Evolutionary conservation across 192 early-diverging fungal genomes (phyloP).

Genomic region (Coemansia sp.): DNA sequence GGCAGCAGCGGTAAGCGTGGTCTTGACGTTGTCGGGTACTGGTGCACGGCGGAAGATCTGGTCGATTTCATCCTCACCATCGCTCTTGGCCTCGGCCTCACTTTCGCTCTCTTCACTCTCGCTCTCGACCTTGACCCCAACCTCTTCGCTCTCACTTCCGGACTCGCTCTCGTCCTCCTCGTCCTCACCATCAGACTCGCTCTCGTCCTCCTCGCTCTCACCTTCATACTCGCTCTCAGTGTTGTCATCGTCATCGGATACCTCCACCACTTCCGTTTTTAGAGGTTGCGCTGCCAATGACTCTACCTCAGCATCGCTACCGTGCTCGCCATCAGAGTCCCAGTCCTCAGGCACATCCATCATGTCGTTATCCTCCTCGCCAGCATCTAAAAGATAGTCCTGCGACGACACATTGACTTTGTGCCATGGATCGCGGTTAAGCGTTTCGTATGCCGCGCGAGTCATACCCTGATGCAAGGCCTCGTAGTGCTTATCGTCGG

Average conservation of each 20-base stretch:
- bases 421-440: conserved; percentile 64
- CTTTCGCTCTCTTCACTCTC: neutral
- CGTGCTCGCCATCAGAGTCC: conserved; percentile 35
- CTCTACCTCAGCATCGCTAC: neutral
- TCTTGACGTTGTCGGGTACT: conserved; percentile 40
- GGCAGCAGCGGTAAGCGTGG: conserved; percentile 6
- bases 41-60: conserved; percentile 25
- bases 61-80: conserved; percentile 13
- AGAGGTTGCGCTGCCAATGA: neutral
- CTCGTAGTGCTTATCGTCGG: conserved; percentile 50
- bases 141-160: neutral
- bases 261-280: neutral
- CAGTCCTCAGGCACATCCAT: conserved; percentile 31
- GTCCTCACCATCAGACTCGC: neutral
- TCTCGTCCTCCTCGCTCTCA: neutral
- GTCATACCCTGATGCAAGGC: conserved; percentile 70
- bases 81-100: conserved; percentile 30
- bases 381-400: conserved; percentile 74
- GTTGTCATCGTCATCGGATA: neutral
- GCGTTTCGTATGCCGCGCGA: conserved; percentile 75
- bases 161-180: neutral
- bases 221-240: neutral
- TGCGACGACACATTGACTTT: conserved; percentile 72
- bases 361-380: conserved; percentile 67
- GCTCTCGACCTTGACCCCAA: neutral